A percentile compares a stretch with the other conserved stretches of the same genome.
These are phyloP conservation scores for Thecaphora thlaspeos DNA, from an alignment of 1,284 basidiomycete genomes.

Conservation along the genomic window DNA sequence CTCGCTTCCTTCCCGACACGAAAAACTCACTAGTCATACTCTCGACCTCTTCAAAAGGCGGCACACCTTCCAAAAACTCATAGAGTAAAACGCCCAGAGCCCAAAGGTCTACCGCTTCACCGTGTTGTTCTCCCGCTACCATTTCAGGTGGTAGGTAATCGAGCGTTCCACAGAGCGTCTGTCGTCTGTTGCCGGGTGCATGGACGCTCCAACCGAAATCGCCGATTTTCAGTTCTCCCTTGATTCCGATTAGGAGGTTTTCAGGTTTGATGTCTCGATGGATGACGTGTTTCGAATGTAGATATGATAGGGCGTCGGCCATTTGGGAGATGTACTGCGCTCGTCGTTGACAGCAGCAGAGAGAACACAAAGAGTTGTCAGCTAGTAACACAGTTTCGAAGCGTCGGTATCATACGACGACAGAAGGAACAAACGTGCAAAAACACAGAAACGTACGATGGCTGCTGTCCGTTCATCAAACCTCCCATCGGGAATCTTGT, in stretches of 20 bases:
- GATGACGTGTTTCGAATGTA: conserved; percentile 95
- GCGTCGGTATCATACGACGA: no score
- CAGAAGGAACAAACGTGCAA: no score
- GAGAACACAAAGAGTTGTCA: no score
- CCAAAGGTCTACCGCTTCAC: conserved; percentile 91
- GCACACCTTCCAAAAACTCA: conserved; percentile 87
- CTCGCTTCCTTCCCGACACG: no score
- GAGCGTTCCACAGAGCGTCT: conserved; percentile 88
- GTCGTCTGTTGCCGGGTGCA: conserved; percentile 83
- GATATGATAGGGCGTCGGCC: conserved; percentile 90
- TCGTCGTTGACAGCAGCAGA: no score
- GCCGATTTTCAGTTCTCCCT: conserved; percentile 95
- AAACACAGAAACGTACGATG: conserved; percentile 60
- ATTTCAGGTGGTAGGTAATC: conserved; percentile 99
- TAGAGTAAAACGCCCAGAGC: conserved; percentile 93
- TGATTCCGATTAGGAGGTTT: conserved; percentile 89
- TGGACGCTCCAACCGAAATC: conserved; percentile 99
- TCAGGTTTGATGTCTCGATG: conserved; percentile 99
- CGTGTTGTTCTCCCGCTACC: conserved; percentile 86
- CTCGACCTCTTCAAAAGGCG: conserved; percentile 80
- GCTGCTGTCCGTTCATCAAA: conserved; percentile 85
- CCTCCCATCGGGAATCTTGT: conserved; percentile 67
- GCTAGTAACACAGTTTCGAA: no score
- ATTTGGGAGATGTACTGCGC: conserved; percentile 90
- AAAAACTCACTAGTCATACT: conserved; percentile 68